Base-by-base conservation (phyloP, 257 asterid species). In the Gardenia jasminoides region DNA sequence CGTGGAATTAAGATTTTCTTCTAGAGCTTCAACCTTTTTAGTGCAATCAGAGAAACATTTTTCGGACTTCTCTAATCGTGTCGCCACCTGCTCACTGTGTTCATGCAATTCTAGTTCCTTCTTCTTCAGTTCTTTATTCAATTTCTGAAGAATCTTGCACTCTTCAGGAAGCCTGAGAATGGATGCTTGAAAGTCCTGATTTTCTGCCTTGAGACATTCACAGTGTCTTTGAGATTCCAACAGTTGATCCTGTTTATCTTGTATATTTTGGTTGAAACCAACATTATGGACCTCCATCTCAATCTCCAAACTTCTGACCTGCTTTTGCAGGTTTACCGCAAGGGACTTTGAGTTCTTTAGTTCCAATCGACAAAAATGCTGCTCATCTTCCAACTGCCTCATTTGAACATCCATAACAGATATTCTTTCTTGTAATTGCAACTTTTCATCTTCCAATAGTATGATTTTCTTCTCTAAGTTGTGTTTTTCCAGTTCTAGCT, bases 151-250 rank as follows among this genome's bases (percentile, higher is more conserved):
- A 20, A 50, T 72, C 30, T 13, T 70, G 68, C 31, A 46, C 81
- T 86, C 91, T 69, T 82, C 82, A 41, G 33, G 54, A 44, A 86
- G 85, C 82, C 78, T 81, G 75, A 76, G 72, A 44, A 74, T 70
- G 67, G 88, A 86, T 59, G 69, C 79, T 72, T 85, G 83, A 12
- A 88, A 71, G 52, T 79, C 81, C 74, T 78, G 74, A 48, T 88
- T 91, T 78, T 93, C 97, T 10, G 74, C 67, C 48, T 78, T 78
- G 52, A 89, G 88, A 83, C 19, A 47, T 71, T 31, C 87, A 71
- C 88, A 88, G 79, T 90, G 87, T 36, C 78, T 86, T 88, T 79
- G 88, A 83, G 90, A 80, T 79, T 74, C 82, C 61, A 81, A 77
- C 74, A 82, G 78, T 59, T 81, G 89, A 81, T 80, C 85, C 79